Conservation (phyloP, 139 green algal genomes). For the Yamagishiella unicocca region DNA sequence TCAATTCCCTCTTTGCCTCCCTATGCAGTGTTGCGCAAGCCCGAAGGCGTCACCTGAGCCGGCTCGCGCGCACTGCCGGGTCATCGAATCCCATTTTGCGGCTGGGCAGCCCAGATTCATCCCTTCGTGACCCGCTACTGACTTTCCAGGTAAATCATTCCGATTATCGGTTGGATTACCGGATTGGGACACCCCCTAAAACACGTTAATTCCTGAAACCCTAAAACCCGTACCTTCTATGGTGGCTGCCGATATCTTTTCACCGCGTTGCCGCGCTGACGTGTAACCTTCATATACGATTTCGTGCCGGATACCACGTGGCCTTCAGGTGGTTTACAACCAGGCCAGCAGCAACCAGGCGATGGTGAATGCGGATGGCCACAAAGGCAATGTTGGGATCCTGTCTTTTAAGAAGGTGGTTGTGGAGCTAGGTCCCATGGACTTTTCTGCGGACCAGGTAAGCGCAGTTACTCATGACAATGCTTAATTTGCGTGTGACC, state of each 20-base stretch:
- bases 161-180: neutral
- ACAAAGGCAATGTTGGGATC: constrained; percentile 62
- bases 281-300: too few species aligned
- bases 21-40: constrained; percentile 19
- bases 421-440: constrained; percentile 64
- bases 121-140: constrained; percentile 12
- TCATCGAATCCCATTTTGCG: neutral
- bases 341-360: constrained; percentile 42
- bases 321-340: constrained; percentile 32
- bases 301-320: too few species aligned
- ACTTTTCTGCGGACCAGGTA: constrained; percentile 71
- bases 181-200: neutral
- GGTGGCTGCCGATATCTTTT: too few species aligned
- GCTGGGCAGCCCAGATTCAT: neutral
- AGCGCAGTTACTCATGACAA: too few species aligned
- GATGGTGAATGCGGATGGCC: neutral
- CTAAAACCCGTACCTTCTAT: too few species aligned
- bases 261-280: too few species aligned
- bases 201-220: neutral
- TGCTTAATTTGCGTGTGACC: too few species aligned
- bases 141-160: constrained; percentile 28
- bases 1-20: too few species aligned
- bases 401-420: constrained; percentile 84
- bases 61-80: neutral
- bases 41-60: neutral